Base-by-base conservation (phyloP, 2,329 filamentous ascomycete genomes). In the Zasmidium citrigriseum region DNA sequence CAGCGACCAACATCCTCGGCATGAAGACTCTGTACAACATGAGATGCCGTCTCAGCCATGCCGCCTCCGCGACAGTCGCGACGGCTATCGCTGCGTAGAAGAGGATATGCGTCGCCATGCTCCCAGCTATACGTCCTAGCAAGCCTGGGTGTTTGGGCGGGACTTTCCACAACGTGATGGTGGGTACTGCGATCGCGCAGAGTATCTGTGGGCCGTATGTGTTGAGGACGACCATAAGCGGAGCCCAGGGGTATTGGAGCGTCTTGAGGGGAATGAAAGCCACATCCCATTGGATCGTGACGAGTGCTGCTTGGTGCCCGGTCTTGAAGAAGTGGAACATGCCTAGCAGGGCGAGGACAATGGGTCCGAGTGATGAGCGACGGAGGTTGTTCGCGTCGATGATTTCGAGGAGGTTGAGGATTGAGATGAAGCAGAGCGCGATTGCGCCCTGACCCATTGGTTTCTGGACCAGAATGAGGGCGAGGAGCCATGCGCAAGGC, bases 311-410 rank as follows among this genome's bases (percentile, higher is more conserved):
- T 76, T 98, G 93, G 75, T 99, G 95, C 61, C 95, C 95, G 0
- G 95, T 99, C 72, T 96, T 97, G 85, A 99, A 99, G 80, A 88
- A 99, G 79, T 97, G 88, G 76, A 93, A 96, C 69, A 89, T 91
- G 59, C 93, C 95, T 0, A 99, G 85, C n/a, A 98, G 78, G 11
- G 87, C 93, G 23, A 98, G 84, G 62, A 96, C 82, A 41, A 95
- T 80, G 20, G 95, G 93, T 0, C 92, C 93, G 67, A 98, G 89
- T 5, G 91, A 82, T 46, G 86, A 87, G 50, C 84, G 80, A 16
- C 87, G 85, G 0, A 86, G 75, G 29, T 77, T 77, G 66, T 86
- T 86, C 2, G 83, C 84, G 71, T 86, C 84, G 54, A 88, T 75
- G 53, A 88, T 84, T 66, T 88, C 86, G 50, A 86, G 78, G 1